Evolutionary conservation across 179 eudicot genomes (phyloP).

Genomic region (Silene noctiflora): DNA sequence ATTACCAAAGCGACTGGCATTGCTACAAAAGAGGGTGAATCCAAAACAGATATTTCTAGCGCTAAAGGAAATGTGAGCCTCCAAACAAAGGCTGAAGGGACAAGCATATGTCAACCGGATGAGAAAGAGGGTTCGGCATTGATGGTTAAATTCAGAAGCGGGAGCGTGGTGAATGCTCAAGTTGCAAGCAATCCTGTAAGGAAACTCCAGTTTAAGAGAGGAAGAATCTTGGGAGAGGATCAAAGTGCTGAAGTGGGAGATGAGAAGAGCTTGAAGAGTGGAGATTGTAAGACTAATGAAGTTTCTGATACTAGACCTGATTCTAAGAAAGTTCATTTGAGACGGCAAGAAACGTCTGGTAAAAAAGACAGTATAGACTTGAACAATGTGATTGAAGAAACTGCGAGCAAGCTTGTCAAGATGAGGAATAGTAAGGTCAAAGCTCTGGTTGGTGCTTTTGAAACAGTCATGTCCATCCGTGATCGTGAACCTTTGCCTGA

Average conservation of each 20-base stretch:
- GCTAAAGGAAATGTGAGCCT: conserved; percentile 26
- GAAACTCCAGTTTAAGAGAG: conserved; percentile 34
- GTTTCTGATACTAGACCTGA: conserved; percentile 21
- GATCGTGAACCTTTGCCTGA: conserved; percentile 32
- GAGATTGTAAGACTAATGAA: conserved; percentile 11
- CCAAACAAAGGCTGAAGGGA: conserved; percentile 24
- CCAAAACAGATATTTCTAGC: conserved; percentile 24
- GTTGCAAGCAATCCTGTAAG: conserved; percentile 27
- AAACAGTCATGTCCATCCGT: conserved; percentile 42
- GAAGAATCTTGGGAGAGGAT: conserved; percentile 24
- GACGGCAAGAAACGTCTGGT: conserved; percentile 39
- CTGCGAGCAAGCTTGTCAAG: conserved; percentile 48
- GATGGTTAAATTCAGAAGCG: conserved; percentile 45
- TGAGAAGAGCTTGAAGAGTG: conserved; percentile 27
- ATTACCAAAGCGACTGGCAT: conserved; percentile 14
- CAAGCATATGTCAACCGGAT: conserved; percentile 14
- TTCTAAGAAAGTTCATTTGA: conserved; percentile 32
- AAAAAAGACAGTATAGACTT: conserved; percentile 35
- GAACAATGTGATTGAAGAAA: conserved; percentile 48
- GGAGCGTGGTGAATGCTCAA: conserved; percentile 39
- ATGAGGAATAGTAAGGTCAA: conserved; percentile 49
- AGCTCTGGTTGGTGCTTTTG: conserved; percentile 53
- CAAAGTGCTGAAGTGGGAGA: conserved; percentile 24
- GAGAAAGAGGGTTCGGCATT: conserved; percentile 31
- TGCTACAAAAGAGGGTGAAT: conserved; percentile 13